Percentiles rank a stretch among this genome's conserved stretches.
Conservation (phyloP, 371 early-diverging fungal species). For the Apophysomyces elegans region DNA sequence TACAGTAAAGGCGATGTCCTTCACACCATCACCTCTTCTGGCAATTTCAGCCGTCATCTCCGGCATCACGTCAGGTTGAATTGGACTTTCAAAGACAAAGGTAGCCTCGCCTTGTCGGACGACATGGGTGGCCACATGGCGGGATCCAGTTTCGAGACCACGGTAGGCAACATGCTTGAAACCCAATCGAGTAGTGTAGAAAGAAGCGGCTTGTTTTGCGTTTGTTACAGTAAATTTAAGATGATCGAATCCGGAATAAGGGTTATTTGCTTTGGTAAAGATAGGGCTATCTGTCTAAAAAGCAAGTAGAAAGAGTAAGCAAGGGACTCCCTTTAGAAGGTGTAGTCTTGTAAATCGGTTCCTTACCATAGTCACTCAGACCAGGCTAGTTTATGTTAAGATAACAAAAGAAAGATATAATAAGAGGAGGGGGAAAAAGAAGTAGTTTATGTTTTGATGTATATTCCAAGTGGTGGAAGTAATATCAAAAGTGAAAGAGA, state of each 20-base stretch:
- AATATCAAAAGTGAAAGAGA: background rate
- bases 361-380: slow-evolving; percentile 22
- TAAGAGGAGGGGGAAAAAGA: slow-evolving; percentile 8
- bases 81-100: slow-evolving; percentile 91
- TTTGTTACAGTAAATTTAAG: slow-evolving; percentile 88
- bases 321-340: too few species aligned
- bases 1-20: slow-evolving; percentile 94
- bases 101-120: slow-evolving; percentile 79
- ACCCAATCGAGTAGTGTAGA: slow-evolving; percentile 86
- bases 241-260: slow-evolving; percentile 71
- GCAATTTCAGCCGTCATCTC: slow-evolving; percentile 77
- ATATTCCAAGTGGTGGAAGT: background rate
- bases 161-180: slow-evolving; percentile 92
- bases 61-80: slow-evolving; percentile 81
- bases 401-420: background rate
- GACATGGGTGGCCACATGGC: slow-evolving; percentile 87
- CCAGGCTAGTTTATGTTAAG: slow-evolving; percentile 14
- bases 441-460: too few species aligned
- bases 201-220: slow-evolving; percentile 95
- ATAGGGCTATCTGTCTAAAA: slow-evolving; percentile 23
- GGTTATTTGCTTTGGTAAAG: slow-evolving; percentile 25
- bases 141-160: slow-evolving; percentile 94
- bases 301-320: background rate
- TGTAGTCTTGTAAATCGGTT: background rate
- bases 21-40: slow-evolving; percentile 93